phyloP scores from a whole-genome alignment of 2,329 filamentous ascomycete species.

The Nothomitra cinnamomea region DNA sequence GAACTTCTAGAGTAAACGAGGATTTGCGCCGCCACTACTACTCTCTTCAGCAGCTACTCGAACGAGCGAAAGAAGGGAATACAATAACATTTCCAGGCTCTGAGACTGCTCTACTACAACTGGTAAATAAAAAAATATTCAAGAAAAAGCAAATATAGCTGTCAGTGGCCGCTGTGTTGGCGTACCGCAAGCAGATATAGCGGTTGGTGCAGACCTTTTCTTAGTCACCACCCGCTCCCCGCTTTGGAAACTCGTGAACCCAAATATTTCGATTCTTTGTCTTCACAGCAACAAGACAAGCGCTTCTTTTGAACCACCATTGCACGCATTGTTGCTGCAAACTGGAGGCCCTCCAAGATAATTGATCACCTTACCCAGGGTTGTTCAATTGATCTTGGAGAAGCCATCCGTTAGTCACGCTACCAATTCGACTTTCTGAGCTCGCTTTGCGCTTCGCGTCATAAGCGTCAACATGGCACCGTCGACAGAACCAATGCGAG shows the following conservation, averaged over 20 bases:
- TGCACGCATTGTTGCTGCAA: not conserved
- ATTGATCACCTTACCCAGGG: not conserved
- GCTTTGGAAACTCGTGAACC: not conserved
- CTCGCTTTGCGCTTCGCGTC: not conserved
- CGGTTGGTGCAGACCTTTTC: not conserved
- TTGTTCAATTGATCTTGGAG: slow-evolving; percentile 2
- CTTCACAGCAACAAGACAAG: not conserved
- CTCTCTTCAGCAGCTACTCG: too few species aligned
- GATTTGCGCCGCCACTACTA: too few species aligned
- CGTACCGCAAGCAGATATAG: too few species aligned
- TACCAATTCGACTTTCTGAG: not conserved
- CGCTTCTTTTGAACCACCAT: not conserved
- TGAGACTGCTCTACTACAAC: not conserved
- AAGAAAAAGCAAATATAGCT: too few species aligned
- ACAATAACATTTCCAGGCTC: too few species aligned
- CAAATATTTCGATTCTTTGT: not conserved
- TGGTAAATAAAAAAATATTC: not conserved
- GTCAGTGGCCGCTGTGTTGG: too few species aligned
- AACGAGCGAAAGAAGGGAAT: too few species aligned
- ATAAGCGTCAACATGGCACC: slow-evolving; percentile 4
- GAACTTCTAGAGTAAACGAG: too few species aligned
- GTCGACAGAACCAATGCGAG: slow-evolving; percentile 2
- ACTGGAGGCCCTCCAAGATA: not conserved
- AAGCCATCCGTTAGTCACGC: not conserved
- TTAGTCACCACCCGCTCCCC: not conserved